Base-by-base conservation (phyloP, 441 rosid genomes). In the Arabidopsis lyrata region DNA sequence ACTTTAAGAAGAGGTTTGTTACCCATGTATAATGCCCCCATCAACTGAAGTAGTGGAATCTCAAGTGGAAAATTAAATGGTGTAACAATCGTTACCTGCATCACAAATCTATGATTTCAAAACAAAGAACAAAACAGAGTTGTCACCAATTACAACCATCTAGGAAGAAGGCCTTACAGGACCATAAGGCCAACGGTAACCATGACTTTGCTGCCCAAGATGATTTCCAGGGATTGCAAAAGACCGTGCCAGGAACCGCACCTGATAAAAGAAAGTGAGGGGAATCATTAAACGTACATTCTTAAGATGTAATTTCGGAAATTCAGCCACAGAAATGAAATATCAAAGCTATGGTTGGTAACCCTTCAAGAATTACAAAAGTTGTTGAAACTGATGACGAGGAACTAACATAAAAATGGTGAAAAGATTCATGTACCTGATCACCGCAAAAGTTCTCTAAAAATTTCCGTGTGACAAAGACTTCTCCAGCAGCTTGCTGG, bases 1-100 rank as follows among this genome's bases (percentile, higher is more conserved):
- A 92, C 99, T 82, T 95, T 95, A 57, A 92, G 89, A 75, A 90
- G 68, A 32, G 98, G 96, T 78, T 95, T 95, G 87, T 95, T 95
- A 76, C 99, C 99, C 99, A 95, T 95, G 74, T 90, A 95, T 57
- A 95, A 81, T 44, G 99, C 97, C 58, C 98, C 99, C 99, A 95
- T 90, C 85, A 95, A 48, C 84, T 95, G 99, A 83, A 95, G 97
- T 45, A 87, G 80, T 0, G 99, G 99, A 82, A 95, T 95, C 91
- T 95, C 99, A 34, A 95, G 83, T 12, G 99, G 98, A 72, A 95
- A 95, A 81, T 95, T 95, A 84, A 95, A 95, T 27, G 99, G 99
- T 50, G 99, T 95, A 66, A 95, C 75, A 78, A 95, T 87, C 5
- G 98, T 96, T 44, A 95, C 98, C 99, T 95, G 86, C 83, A 68